phyloP scores from a whole-genome alignment of 164 flowering plant genomes.

The Vitis labrusca region DNA sequence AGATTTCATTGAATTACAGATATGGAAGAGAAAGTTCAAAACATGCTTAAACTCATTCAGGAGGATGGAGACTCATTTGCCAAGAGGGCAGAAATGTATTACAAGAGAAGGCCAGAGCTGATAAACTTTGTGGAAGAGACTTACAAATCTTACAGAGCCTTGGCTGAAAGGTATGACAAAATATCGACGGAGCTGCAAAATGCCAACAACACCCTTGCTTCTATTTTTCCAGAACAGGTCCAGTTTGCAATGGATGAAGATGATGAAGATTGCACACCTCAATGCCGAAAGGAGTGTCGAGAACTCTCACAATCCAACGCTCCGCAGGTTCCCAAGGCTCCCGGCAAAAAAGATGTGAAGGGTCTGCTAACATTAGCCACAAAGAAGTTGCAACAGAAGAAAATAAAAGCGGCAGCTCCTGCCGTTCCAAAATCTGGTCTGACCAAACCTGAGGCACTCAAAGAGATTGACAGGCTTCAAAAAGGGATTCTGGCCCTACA shows the following conservation, averaged over 20 bases:
- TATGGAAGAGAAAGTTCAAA: constrained; percentile 62
- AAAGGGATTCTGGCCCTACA: constrained; percentile 62
- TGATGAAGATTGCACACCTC: constrained; percentile 35
- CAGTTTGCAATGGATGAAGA: constrained; percentile 58
- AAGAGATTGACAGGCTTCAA: constrained; percentile 68
- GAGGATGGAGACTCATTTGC: constrained; percentile 84
- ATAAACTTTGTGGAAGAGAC: constrained; percentile 68
- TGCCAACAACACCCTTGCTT: constrained; percentile 66
- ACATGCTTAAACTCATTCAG: constrained; percentile 44
- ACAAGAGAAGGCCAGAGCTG: constrained; percentile 78
- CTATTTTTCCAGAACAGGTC: constrained; percentile 65
- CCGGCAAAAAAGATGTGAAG: constrained; percentile 25
- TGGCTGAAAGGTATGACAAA: constrained; percentile 74
- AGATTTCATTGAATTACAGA: constrained; percentile 34
- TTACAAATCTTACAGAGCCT: constrained; percentile 55
- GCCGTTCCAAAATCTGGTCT: constrained; percentile 43
- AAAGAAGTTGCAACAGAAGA: constrained; percentile 29
- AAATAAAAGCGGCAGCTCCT: constrained; percentile 6
- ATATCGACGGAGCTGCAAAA: constrained; percentile 63
- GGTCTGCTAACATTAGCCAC: constrained; percentile 23
- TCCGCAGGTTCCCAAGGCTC: constrained; percentile 37
- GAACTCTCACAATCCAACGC: constrained; percentile 20
- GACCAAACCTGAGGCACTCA: constrained; percentile 53
- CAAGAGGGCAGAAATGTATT: constrained; percentile 89
- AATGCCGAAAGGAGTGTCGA: constrained; percentile 14